Percentiles rank a stretch among this genome's conserved stretches.
phyloP scores from a whole-genome alignment of 345 rosid species.

The Rubroshorea leprosula region DNA sequence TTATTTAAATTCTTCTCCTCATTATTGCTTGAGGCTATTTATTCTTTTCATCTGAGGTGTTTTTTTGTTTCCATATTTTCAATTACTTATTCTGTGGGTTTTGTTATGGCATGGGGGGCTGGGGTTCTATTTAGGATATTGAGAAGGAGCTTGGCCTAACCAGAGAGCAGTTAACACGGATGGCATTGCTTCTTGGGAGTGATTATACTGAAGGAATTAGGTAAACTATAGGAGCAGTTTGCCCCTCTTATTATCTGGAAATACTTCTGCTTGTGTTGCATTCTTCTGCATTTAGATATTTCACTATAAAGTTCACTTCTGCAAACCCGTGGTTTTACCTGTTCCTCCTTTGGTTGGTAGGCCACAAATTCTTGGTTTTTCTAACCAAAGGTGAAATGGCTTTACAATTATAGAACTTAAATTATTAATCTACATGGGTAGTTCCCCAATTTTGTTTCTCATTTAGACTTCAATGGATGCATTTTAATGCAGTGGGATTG shows the following conservation, averaged over 20 bases:
- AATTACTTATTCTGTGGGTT: not conserved
- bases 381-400: not conserved
- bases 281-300: not conserved
- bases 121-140: slow-evolving; percentile 47
- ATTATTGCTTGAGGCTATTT: not conserved
- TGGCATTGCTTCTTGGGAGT: slow-evolving; percentile 97
- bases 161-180: slow-evolving; percentile 73
- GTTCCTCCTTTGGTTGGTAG: not conserved
- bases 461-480: slow-evolving; percentile 14
- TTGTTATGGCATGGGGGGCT: too few species aligned
- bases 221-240: slow-evolving; percentile 32
- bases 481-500: slow-evolving; percentile 75
- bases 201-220: slow-evolving; percentile 98
- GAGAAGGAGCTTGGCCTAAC: slow-evolving; percentile 86
- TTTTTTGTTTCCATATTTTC: not conserved
- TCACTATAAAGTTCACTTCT: not conserved
- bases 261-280: not conserved
- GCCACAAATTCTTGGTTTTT: not conserved
- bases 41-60: not conserved
- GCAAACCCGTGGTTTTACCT: not conserved
- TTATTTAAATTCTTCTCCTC: not conserved
- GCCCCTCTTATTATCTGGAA: slow-evolving; percentile 1
- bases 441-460: slow-evolving; percentile 11
- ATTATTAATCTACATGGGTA: slow-evolving; percentile 2
- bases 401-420: not conserved